A percentile compares a stretch with the other conserved stretches of the same genome.
Evolutionary conservation across 2,329 filamentous ascomycete genomes (phyloP).

Genomic region (Cladophialophora psammophila): DNA sequence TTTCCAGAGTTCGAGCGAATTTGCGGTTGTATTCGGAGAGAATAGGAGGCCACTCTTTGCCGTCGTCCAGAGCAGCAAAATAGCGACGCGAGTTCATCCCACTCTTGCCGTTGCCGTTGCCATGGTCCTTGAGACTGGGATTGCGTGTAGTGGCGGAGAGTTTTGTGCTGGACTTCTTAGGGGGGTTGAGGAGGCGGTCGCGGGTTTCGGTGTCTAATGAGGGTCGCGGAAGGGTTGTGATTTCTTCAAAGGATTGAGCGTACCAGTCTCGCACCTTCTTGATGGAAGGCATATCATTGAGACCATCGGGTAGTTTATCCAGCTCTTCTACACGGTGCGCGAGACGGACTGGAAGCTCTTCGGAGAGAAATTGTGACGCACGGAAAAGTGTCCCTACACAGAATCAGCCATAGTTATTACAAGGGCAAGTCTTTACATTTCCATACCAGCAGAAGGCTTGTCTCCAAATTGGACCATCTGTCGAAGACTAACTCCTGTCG

Average conservation of each 20-base stretch:
- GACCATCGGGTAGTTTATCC: conserved; percentile 87
- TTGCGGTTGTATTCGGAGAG: conserved; percentile 91
- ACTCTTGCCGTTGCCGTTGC: conserved; percentile 60
- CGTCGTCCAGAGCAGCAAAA: conserved; percentile 90
- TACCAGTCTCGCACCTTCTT: conserved; percentile 97
- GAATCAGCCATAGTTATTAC: not conserved
- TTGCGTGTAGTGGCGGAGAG: conserved; percentile 87
- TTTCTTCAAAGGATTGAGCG: conserved; percentile 99
- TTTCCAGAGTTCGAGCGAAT: conserved; percentile 86
- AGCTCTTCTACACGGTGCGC: conserved; percentile 97
- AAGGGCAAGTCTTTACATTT: not conserved
- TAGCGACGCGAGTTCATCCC: conserved; percentile 71
- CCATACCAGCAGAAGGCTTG: conserved; percentile 83
- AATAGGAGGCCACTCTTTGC: conserved; percentile 89
- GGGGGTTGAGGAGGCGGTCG: conserved; percentile 71
- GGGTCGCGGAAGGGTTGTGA: conserved; percentile 83
- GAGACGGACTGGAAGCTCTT: conserved; percentile 95
- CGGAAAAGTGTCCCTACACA: conserved; percentile 86
- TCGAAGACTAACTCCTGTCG: conserved; percentile 91
- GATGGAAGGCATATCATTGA: conserved; percentile 98
- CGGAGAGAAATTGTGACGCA: conserved; percentile 96
- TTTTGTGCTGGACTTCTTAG: conserved; percentile 64
- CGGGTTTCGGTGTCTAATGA: conserved; percentile 76
- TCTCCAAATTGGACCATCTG: conserved; percentile 99
- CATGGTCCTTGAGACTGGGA: conserved; percentile 81